Conservation (phyloP, 345 rosid genomes). For the Moricandia arvensis region DNA sequence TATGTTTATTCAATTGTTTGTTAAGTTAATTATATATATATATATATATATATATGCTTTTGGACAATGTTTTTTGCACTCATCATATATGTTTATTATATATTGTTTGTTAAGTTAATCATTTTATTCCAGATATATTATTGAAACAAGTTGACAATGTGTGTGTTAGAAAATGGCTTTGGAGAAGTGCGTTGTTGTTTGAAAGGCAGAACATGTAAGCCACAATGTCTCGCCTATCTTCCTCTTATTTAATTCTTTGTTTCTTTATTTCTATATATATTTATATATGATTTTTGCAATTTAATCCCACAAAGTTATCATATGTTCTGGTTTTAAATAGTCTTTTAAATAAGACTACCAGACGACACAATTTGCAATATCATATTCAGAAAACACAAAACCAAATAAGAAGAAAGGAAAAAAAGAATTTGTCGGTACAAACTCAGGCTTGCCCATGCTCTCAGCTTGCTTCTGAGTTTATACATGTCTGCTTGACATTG, state of each 20-base stretch:
- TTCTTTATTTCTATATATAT: background rate
- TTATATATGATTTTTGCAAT: background rate
- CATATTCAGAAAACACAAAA: conserved; percentile 18
- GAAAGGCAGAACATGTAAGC: conserved; percentile 33
- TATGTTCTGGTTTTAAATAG: background rate
- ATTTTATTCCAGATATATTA: background rate
- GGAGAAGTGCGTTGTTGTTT: conserved; percentile 14
- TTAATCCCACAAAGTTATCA: conserved; percentile 31
- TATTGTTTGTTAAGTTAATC: background rate
- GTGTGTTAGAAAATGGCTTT: conserved; percentile 12
- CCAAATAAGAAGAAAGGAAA: background rate
- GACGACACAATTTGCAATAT: conserved; percentile 7
- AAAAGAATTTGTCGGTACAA: background rate
- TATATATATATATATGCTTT: background rate
- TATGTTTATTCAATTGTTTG: background rate
- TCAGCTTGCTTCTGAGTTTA: conserved; percentile 36
- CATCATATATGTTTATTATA: background rate
- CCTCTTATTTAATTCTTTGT: background rate
- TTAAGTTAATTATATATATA: background rate
- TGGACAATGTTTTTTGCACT: background rate
- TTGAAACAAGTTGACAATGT: conserved; percentile 12
- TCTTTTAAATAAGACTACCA: background rate
- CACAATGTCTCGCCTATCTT: conserved; percentile 27
- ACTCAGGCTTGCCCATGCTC: conserved; percentile 33
- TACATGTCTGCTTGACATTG: conserved; percentile 38